Base-by-base conservation (phyloP, 108 stramenopile genomes). In the Stephanodiscus minutulus region DNA sequence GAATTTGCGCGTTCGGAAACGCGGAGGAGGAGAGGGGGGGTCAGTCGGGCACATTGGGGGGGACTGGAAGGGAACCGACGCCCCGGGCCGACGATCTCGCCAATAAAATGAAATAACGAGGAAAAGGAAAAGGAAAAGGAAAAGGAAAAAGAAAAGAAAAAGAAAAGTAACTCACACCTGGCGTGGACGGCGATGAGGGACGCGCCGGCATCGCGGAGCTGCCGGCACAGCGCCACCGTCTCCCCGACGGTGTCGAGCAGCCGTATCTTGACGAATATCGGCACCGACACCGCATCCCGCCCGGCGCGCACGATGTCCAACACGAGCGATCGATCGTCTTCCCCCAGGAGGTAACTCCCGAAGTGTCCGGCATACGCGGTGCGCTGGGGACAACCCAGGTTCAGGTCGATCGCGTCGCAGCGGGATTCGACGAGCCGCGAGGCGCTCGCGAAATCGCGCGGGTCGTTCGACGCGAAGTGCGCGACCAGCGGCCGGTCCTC, bases 381-480 rank as follows among this genome's bases (percentile, higher is more conserved):
- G 52, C 96, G 83, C 57, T 97, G 96, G 2, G 96, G 96, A 76
- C 96, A 97, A 28, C 96, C 96, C 54, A 97, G 82, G 73, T 96
- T 97, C 44, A 97, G 78, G 73, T 97, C 96, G 53, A 97, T 88
- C 0, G 93, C 96, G 82, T 97, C 93, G 67, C 93, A 94, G 46
- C 54, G 68, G 5, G 72, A 64, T 61, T 81, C 83, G 15, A 87
- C 88, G 7, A 80, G 36, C 48, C 71, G 77, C 24, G 91, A 89
- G 10, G 90, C 86, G 59, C 62, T 44, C 11, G 84, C 87, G 77
- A 94, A 91, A n/a, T 91, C 84, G 6, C 62, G 24, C 7, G 96
- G 93, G 53, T 85, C 55, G 68, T 95, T 97, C 61, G 93, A 92
- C 12, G 85, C 74, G 80, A 97, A 96, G 69, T 97, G 96, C 60